Evolutionary conservation across 768 basidiomycete species (phyloP).

Genomic region (Sarcodon aspratus): DNA sequence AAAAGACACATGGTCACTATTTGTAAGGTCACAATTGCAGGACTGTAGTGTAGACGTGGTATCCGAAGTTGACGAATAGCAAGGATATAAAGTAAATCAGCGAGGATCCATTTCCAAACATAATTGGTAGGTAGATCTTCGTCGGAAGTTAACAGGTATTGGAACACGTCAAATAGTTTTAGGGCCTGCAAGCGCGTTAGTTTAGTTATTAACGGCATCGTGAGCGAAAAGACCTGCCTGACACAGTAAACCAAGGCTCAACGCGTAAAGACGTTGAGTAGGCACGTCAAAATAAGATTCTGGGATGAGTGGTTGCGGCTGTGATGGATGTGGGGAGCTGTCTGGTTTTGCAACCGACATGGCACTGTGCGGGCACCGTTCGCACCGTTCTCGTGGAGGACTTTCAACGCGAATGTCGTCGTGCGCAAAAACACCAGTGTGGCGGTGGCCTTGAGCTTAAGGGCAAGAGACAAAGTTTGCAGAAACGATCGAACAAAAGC

Average conservation of each 20-base stretch:
- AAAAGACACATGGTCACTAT: slow-evolving; percentile 49
- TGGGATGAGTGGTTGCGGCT: slow-evolving; percentile 42
- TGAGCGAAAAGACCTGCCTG: slow-evolving; percentile 39
- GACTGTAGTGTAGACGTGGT: slow-evolving; percentile 61
- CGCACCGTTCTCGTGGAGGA: no score
- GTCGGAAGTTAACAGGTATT: slow-evolving; percentile 35
- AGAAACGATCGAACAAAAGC: no score
- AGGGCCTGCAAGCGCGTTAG: slow-evolving; percentile 38
- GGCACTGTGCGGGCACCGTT: neutral
- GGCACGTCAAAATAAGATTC: slow-evolving; percentile 66
- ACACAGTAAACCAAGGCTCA: slow-evolving; percentile 64
- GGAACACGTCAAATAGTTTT: slow-evolving; percentile 63
- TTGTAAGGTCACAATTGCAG: slow-evolving; percentile 50
- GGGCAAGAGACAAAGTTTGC: no score
- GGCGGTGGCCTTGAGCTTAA: no score
- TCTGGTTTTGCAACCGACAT: neutral
- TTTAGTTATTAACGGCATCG: neutral
- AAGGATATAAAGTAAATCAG: slow-evolving; percentile 52
- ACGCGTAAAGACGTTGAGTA: slow-evolving; percentile 68
- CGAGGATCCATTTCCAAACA: slow-evolving; percentile 62
- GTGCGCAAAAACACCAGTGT: no score
- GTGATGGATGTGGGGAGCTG: slow-evolving; percentile 1
- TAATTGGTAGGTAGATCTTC: slow-evolving; percentile 25
- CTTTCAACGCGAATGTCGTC: no score
- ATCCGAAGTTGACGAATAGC: slow-evolving; percentile 56